Base-by-base conservation (phyloP, 306 rosid genomes). In the Citrullus amarus region DNA sequence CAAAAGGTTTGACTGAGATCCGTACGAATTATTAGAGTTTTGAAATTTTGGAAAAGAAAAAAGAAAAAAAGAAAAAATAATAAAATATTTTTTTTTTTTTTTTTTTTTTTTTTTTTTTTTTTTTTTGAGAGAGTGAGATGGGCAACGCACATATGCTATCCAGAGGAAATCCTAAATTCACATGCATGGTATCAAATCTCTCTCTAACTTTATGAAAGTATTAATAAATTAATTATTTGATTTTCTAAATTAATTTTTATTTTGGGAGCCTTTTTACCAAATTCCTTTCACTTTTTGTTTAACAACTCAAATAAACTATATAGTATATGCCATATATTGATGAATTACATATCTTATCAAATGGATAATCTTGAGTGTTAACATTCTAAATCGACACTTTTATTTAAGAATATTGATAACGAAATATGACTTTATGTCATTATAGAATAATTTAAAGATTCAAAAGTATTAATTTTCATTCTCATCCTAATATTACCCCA, bases 61-160 rank as follows among this genome's bases (percentile, higher is more conserved):
- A 41, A 41, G 1, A 9, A 41, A 41, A 1, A 41, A 7, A 41
- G 8, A 8, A 7, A 43, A 1, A 41, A 41, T 3, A 41, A 41
- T 4, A 41, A 41, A 41, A 39, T 39, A 39, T 10, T 69, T 69
- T 5, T 20, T 69, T 69, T 20, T 69, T 22, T 69, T 10, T 69
- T 69, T 5, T 20, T 69, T 69, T 20, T 69, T 22, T 69, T 10
- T 69, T 69, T 5, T 20, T 69, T 10, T 69, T 69, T 5, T 20
- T 69, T 69, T 20, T 69, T 22, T 69, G 36, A 22, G 56, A 69
- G 55, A 22, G 55, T 12, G 75, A 43, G 38, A 44, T 43, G 76
- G 51, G 73, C 9, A 67, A 67, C 16, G 73, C 73, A 67, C 30
- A 70, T 22, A 70, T 70, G 56, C 57, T 68, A 68, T n/a, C 75